A percentile compares a stretch with the other conserved stretches of the same genome.
These are phyloP conservation scores for Dendrocalamus sinicus DNA, from an alignment of 176 grass and related monocot species.

Conservation along the genomic window DNA sequence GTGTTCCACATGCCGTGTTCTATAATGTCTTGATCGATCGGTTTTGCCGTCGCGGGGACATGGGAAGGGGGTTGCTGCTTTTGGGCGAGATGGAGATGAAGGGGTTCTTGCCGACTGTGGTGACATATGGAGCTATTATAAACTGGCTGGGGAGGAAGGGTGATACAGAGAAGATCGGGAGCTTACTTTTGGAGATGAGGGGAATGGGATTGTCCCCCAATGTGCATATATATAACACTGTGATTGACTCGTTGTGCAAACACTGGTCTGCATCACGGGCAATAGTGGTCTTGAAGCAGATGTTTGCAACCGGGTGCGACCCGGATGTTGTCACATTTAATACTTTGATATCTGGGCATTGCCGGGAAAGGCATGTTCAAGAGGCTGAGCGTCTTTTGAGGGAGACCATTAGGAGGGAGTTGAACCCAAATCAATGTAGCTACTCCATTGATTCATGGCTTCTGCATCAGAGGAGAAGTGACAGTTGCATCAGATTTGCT, in stretches of 20 bases:
- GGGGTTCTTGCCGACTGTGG: slow-evolving; percentile 64
- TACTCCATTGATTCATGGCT: slow-evolving; percentile 71
- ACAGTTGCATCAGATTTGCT: slow-evolving; percentile 62
- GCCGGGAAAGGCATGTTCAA: slow-evolving; percentile 47
- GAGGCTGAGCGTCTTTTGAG: slow-evolving; percentile 61
- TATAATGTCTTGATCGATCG: slow-evolving; percentile 76
- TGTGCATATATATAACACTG: slow-evolving; percentile 71
- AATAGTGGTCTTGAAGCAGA: slow-evolving; percentile 66
- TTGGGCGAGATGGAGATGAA: slow-evolving; percentile 69
- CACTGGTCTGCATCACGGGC: slow-evolving; percentile 52
- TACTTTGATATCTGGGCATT: slow-evolving; percentile 67
- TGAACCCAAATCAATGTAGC: slow-evolving; percentile 64
- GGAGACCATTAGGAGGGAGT: slow-evolving; percentile 57
- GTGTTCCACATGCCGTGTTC: slow-evolving; percentile 60
- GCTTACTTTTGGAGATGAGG: slow-evolving; percentile 67
- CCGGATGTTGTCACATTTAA: slow-evolving; percentile 70
- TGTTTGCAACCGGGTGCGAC: slow-evolving; percentile 54
- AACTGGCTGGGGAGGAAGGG: slow-evolving; percentile 67
- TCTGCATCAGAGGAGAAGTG: slow-evolving; percentile 53
- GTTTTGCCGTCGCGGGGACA: slow-evolving; percentile 56
- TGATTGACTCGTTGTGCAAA: slow-evolving; percentile 60
- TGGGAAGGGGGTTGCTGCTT: slow-evolving; percentile 56
- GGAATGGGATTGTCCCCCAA: slow-evolving; percentile 55
- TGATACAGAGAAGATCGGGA: slow-evolving; percentile 49
- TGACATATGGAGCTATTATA: slow-evolving; percentile 67